Percentiles rank a stretch among this genome's conserved stretches.
Evolutionary conservation across 495 filamentous ascomycete genomes (phyloP).

Genomic region (Lichenothelia convexa): DNA sequence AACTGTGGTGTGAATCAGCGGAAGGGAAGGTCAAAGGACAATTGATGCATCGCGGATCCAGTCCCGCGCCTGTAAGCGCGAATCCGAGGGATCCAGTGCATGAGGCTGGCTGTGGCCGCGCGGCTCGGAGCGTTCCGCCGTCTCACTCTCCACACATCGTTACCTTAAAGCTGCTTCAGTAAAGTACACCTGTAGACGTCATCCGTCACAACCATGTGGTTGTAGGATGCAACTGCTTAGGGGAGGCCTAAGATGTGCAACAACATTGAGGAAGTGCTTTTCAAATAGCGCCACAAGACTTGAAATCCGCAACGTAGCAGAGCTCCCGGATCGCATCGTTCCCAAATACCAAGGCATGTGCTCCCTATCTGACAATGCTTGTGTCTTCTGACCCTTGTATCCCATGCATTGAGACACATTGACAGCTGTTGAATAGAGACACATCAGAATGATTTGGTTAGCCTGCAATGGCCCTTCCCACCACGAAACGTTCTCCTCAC

Average conservation of each 20-base stretch:
- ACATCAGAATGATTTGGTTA: slow-evolving; percentile 43
- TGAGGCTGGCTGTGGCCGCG: too few species aligned
- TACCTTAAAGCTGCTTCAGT: too few species aligned
- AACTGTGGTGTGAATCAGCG: too few species aligned
- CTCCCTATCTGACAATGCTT: background rate
- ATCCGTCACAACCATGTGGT: too few species aligned
- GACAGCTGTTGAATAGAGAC: slow-evolving; percentile 29
- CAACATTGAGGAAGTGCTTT: slow-evolving; percentile 21
- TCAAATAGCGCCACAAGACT: slow-evolving; percentile 21
- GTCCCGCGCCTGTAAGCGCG: too few species aligned
- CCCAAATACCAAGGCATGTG: slow-evolving; percentile 36
- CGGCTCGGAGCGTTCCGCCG: too few species aligned
- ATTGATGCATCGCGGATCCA: too few species aligned
- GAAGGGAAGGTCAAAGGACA: too few species aligned
- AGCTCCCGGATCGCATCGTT: slow-evolving; percentile 34
- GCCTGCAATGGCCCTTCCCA: slow-evolving; percentile 73
- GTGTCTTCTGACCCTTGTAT: background rate
- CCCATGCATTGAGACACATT: background rate
- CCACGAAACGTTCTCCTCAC: slow-evolving; percentile 81
- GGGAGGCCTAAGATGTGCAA: background rate
- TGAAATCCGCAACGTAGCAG: slow-evolving; percentile 31
- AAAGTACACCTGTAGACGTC: too few species aligned
- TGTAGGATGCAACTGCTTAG: too few species aligned
- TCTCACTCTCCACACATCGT: too few species aligned
- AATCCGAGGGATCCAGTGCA: too few species aligned